Percentiles rank a stretch among this genome's conserved stretches.
phyloP scores from a whole-genome alignment of 345 rosid species.

The Salix udensis region DNA sequence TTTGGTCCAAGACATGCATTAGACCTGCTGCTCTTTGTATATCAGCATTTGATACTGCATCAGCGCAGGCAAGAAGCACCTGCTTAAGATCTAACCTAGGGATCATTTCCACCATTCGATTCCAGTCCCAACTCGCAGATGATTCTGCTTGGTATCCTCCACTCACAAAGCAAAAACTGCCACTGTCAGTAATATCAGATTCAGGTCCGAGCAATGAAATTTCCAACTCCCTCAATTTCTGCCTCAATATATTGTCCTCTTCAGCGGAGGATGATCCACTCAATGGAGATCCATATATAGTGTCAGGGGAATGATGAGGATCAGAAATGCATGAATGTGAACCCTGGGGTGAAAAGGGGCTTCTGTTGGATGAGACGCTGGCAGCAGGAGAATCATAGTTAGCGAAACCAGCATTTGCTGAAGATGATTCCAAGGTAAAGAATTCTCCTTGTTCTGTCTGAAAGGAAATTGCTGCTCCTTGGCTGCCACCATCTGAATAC shows the following conservation, averaged over 20 bases:
- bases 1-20: conserved; percentile 67
- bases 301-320: conserved; percentile 64
- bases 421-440: conserved; percentile 80
- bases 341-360: conserved; percentile 79
- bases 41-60: conserved; percentile 51
- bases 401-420: conserved; percentile 39
- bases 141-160: conserved; percentile 36
- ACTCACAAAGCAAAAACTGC: conserved; percentile 45
- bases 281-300: conserved; percentile 62
- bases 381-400: conserved; percentile 63
- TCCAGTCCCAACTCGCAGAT: conserved; percentile 43
- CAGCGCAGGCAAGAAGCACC: conserved; percentile 62
- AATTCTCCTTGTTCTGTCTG: conserved; percentile 49
- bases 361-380: conserved; percentile 58
- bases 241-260: conserved; percentile 47
- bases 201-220: conserved; percentile 62
- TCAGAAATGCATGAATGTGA: conserved; percentile 77
- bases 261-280: conserved; percentile 63
- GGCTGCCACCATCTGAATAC: conserved; percentile 47
- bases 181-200: conserved; percentile 40
- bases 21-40: conserved; percentile 45
- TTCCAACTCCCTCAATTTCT: conserved; percentile 69
- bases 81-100: conserved; percentile 58
- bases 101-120: conserved; percentile 43
- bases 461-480: conserved; percentile 44